Evolutionary conservation across 1,139 yeast species (phyloP), one percentile per base, ranked within the genome.

Genomic region (Zhuliangozyma blackwelliae): DNA sequence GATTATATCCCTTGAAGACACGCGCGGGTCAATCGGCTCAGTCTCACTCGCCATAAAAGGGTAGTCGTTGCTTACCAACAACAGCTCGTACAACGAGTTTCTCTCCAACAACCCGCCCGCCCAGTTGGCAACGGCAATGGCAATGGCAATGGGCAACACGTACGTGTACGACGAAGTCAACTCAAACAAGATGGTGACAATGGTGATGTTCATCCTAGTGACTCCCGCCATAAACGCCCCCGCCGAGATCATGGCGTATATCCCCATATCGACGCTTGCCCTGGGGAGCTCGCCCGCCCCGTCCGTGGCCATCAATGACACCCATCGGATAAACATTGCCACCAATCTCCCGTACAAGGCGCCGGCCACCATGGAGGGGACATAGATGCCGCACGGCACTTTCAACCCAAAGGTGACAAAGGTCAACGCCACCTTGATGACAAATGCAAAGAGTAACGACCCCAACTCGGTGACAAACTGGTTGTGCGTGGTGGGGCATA

Each of bases 221-320:
- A 78, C 77, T 2, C 85, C 85, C 0, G 84, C 85, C 79, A 78
- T 75, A 43, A 77, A 77, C 1, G 84, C 80, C 4, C 84, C 85
- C 0, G 84, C 84, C 8, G 80, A 75, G 2, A 78, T 77, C 78
- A 78, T 76, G 4, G 83, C 73, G 52, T 79, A 78, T n/a, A 77
- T 75, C 0, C 84, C 85, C 40, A 77, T 62, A 42, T 72, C 78
- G n/a, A 72, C 61, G 52, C 76, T 61, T 20, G 29, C 11, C 8
- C 20, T n/a, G 7, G 23, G 7, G 9, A 27, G n/a, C 7, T 25
- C 12, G 10, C 27, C 10, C n/a, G n/a, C 3, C 19, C 29, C 32
- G 11, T 19, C 27, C 3, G 27, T 19, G 28, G 19, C 55, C 29
- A 51, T 47, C 34, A 56, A 45, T 30, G 65, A 66, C 6, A 64